Conservation (phyloP, 257 asterid genomes). For the Jacaranda mimosifolia region DNA sequence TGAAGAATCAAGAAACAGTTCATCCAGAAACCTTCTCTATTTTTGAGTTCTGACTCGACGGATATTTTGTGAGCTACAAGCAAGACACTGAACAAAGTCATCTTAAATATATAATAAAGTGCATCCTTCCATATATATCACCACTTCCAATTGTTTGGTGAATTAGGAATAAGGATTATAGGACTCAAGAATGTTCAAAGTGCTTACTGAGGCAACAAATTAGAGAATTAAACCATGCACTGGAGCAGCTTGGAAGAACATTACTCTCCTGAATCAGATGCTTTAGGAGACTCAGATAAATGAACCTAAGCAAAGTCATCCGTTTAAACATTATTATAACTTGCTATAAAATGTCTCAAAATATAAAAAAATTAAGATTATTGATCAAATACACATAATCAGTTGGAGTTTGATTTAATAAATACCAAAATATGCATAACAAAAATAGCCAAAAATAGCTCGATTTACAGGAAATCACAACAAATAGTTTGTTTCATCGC, state of each 20-base stretch:
- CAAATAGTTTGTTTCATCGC: too few species aligned
- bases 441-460: too few species aligned
- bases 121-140: too few species aligned
- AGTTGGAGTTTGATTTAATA: too few species aligned
- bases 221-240: constrained; percentile 69
- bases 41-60: constrained; percentile 26
- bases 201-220: constrained; percentile 38
- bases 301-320: too few species aligned
- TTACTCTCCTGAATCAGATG: constrained; percentile 56
- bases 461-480: too few species aligned
- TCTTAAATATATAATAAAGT: constrained; percentile 40
- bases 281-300: constrained; percentile 85
- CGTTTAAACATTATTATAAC: too few species aligned
- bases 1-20: constrained; percentile 32
- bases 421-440: too few species aligned
- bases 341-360: too few species aligned
- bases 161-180: constrained; percentile 27
- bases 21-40: constrained; percentile 22
- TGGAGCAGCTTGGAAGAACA: constrained; percentile 72
- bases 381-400: too few species aligned
- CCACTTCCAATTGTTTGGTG: constrained; percentile 35
- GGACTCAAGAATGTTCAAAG: constrained; percentile 29
- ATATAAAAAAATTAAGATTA: too few species aligned
- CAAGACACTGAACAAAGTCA: constrained; percentile 35
- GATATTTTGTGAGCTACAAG: constrained; percentile 35